Evolutionary conservation across 164 flowering plant species (phyloP).

Genomic region (Akebia trifoliata): DNA sequence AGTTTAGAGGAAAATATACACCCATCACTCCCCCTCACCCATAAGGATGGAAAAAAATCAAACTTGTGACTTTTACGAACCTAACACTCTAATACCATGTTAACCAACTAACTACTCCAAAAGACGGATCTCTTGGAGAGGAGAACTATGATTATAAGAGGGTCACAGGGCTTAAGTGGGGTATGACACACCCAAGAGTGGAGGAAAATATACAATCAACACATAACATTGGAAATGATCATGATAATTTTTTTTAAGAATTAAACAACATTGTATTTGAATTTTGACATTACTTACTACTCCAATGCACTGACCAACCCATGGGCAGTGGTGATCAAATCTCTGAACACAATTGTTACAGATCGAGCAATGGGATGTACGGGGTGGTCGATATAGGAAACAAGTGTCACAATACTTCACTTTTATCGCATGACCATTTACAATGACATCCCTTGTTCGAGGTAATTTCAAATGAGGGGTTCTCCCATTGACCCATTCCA

Average conservation of each 20-base stretch:
- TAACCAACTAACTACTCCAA: too few species aligned
- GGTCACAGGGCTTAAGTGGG: too few species aligned
- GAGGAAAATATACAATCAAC: too few species aligned
- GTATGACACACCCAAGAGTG: too few species aligned
- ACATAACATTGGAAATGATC: too few species aligned
- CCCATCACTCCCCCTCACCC: too few species aligned
- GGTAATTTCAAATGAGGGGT: slow-evolving; percentile 63
- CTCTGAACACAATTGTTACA: slow-evolving; percentile 94
- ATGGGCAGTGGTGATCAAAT: slow-evolving; percentile 95
- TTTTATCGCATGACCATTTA: slow-evolving; percentile 63
- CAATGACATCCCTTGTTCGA: slow-evolving; percentile 55
- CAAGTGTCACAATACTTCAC: slow-evolving; percentile 91
- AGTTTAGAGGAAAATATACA: too few species aligned
- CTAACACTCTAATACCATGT: too few species aligned
- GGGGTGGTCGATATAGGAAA: slow-evolving; percentile 78
- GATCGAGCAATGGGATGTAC: slow-evolving; percentile 90
- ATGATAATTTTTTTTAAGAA: neutral
- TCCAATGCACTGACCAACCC: slow-evolving; percentile 98
- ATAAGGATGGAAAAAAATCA: too few species aligned
- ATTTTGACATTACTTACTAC: slow-evolving; percentile 46
- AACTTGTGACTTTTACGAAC: too few species aligned
- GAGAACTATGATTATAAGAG: too few species aligned
- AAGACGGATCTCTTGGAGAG: too few species aligned
- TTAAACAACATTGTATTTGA: neutral
- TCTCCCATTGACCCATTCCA: slow-evolving; percentile 71